Percentiles rank a stretch among this genome's conserved stretches.
These are phyloP conservation scores for Chaetomium strumarium DNA, from an alignment of 2,329 filamentous ascomycete genomes.

Conservation along the genomic window DNA sequence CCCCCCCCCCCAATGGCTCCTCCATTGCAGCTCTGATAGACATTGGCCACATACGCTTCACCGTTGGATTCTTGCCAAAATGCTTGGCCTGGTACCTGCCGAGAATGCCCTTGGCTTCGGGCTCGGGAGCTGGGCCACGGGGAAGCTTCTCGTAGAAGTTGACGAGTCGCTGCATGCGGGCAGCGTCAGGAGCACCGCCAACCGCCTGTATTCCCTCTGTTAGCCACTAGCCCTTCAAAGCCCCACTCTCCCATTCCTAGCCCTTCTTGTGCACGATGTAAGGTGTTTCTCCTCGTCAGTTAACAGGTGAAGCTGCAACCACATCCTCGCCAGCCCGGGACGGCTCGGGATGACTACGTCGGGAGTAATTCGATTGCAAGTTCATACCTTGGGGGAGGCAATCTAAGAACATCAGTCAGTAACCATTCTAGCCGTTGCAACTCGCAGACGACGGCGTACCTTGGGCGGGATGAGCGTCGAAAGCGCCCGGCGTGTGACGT, in stretches of 20 bases:
- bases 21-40: neutral
- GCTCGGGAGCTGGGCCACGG: slow-evolving; percentile 79
- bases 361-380: slow-evolving; percentile 6
- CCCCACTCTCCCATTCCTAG: neutral
- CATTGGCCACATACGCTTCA: slow-evolving; percentile 64
- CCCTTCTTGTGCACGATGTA: neutral
- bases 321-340: neutral
- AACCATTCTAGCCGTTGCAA: neutral
- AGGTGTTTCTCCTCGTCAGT: neutral
- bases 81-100: slow-evolving; percentile 86
- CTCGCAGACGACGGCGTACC: slow-evolving; percentile 48
- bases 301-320: neutral
- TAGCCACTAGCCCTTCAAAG: neutral
- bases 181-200: slow-evolving; percentile 88
- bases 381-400: slow-evolving; percentile 76
- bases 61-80: slow-evolving; percentile 91
- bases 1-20: neutral
- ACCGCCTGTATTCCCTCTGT: slow-evolving; percentile 60
- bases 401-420: slow-evolving; percentile 45
- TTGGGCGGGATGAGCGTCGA: slow-evolving; percentile 99
- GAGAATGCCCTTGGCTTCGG: slow-evolving; percentile 74
- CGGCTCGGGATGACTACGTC: neutral
- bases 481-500: slow-evolving; percentile 81
- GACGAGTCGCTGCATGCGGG: slow-evolving; percentile 96
- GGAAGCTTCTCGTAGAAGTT: slow-evolving; percentile 99